Base-by-base conservation (phyloP, 1,284 basidiomycete genomes). In the Hemileia vastatrix region DNA sequence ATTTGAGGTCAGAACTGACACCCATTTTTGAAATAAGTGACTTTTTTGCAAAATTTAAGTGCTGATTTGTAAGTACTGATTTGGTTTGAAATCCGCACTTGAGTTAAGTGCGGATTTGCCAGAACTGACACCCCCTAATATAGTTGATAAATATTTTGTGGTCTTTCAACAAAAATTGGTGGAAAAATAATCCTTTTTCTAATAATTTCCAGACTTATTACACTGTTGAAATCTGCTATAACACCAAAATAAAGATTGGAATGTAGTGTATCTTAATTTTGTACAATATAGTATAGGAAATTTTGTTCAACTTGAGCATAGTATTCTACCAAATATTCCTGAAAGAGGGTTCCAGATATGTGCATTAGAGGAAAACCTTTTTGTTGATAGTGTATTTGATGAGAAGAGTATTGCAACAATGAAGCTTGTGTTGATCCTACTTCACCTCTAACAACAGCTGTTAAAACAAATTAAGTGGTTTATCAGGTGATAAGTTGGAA, bases 81-180 rank as follows among this genome's bases (percentile, higher is more conserved):
- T n/a, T n/a, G n/a, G n/a, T n/a, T n/a, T n/a, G n/a, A n/a, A n/a
- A n/a, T n/a, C n/a, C n/a, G n/a, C n/a, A n/a, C n/a, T n/a, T n/a
- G n/a, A n/a, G n/a, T n/a, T n/a, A n/a, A n/a, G n/a, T n/a, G n/a
- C n/a, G n/a, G n/a, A n/a, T n/a, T n/a, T n/a, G n/a, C n/a, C n/a
- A n/a, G n/a, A n/a, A n/a, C n/a, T n/a, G n/a, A n/a, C n/a, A n/a
- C n/a, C n/a, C n/a, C n/a, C n/a, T n/a, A n/a, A n/a, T n/a, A n/a
- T n/a, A 78, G 76, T 27, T 78, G 70, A 1, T 71, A 69, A 9
- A 74, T 67, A 76, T 76, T 76, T 0, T 72, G 65, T 2, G 64
- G 63, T 0, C 76, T 76, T 6, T 76, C 77, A 0, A 77, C 63
- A 36, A 78, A 79, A 2, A 70, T 74, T 1, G 77, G 66, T 1